Evolutionary conservation across 2,329 filamentous ascomycete species (phyloP).

Genomic region (Penicillium digitatum): DNA sequence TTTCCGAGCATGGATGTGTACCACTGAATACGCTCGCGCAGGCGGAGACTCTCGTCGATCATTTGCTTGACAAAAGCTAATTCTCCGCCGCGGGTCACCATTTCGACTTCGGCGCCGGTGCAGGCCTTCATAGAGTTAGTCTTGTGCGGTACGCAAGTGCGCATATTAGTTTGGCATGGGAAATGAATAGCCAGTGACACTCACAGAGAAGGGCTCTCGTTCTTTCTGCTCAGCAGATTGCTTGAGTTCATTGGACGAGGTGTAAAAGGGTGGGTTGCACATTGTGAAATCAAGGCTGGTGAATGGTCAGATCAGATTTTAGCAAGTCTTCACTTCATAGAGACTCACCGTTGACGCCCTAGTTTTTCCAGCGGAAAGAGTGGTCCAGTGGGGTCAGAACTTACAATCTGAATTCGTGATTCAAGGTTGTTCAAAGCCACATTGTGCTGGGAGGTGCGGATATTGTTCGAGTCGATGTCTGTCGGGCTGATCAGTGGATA

Average conservation of each 20-base stretch:
- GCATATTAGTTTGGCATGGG: not conserved
- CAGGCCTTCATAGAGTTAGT: constrained; percentile 39
- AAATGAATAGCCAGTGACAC: constrained; percentile 24
- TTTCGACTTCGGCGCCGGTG: constrained; percentile 76
- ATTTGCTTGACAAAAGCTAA: constrained; percentile 68
- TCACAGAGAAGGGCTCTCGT: constrained; percentile 64
- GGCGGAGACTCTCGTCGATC: constrained; percentile 61
- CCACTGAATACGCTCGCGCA: constrained; percentile 68
- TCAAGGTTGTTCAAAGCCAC: constrained; percentile 62
- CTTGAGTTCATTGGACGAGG: constrained; percentile 65
- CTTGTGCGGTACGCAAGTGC: not conserved
- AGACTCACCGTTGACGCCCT: constrained; percentile 24
- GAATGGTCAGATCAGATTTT: not conserved
- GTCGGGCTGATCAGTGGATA: not conserved
- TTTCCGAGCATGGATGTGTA: constrained; percentile 91
- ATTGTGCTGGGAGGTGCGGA: constrained; percentile 64
- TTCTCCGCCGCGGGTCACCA: constrained; percentile 79
- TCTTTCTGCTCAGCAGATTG: constrained; percentile 63
- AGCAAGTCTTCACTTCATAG: not conserved
- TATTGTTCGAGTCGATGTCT: constrained; percentile 71
- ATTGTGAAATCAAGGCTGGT: constrained; percentile 73
- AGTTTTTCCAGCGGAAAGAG: constrained; percentile 60
- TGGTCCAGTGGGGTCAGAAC: constrained; percentile 48
- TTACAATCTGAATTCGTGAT: constrained; percentile 60
- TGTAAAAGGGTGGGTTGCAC: constrained; percentile 94